Evolutionary conservation across 2,329 filamentous ascomycete genomes (phyloP), one percentile per base, ranked within the genome.

Genomic region (Graphilbum fragrans): DNA sequence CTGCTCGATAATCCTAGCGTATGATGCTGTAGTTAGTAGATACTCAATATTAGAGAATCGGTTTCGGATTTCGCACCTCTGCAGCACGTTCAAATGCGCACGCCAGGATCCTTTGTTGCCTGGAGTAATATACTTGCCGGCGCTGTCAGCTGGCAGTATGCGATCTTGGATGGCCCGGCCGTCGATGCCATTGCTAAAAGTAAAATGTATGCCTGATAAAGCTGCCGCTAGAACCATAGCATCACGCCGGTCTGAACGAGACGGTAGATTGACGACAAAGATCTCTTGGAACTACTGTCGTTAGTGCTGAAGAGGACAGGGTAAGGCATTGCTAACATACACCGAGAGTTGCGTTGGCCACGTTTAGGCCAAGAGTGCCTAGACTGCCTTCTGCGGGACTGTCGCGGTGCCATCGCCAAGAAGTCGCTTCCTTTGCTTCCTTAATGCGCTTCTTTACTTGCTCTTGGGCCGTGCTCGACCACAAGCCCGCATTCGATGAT

Each of bases 261-360:
- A 59, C 1, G 68, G 66, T 6, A 74, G 59, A 37, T 67, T 71
- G 36, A 76, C 61, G 20, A 70, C 67, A 46, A 73, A 63, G 16
- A 75, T 66, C 40, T 68, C 61, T 27, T 68, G 57, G 46, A 75
- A 75, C 70, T 73, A 29, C n/a, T n/a, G n/a, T n/a, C n/a, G n/a
- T n/a, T n/a, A n/a, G n/a, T n/a, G n/a, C n/a, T n/a, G n/a, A n/a
- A n/a, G n/a, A n/a, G n/a, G n/a, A n/a, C n/a, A n/a, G n/a, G n/a
- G n/a, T n/a, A n/a, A n/a, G n/a, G n/a, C n/a, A n/a, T n/a, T n/a
- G n/a, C n/a, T n/a, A n/a, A n/a, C n/a, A n/a, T n/a, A n/a, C n/a
- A n/a, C n/a, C n/a, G n/a, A n/a, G n/a, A n/a, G n/a, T n/a, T n/a
- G n/a, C n/a, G n/a, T n/a, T n/a, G n/a, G n/a, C n/a, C n/a, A n/a